These are phyloP conservation scores for Sungouiella thailandica DNA, from an alignment of 805 yeast species.

Conservation along the genomic window DNA sequence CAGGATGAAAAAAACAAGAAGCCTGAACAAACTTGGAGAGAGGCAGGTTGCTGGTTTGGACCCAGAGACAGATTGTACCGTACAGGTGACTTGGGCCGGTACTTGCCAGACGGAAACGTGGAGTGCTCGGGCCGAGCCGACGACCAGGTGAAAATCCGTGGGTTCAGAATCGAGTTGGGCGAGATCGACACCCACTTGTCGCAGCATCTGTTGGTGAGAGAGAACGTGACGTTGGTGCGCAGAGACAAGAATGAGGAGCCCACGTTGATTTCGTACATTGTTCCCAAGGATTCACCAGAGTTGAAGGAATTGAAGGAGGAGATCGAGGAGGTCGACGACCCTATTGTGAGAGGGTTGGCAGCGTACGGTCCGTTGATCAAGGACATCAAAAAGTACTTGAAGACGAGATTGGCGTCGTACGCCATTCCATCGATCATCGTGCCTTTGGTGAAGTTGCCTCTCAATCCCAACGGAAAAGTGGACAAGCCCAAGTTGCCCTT, in stretches of 20 bases:
- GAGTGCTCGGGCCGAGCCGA: slow-evolving; percentile 99
- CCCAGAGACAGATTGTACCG: slow-evolving; percentile 95
- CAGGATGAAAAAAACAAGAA: slow-evolving; percentile 44
- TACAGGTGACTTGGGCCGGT: slow-evolving; percentile 97
- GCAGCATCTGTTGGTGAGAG: slow-evolving; percentile 88
- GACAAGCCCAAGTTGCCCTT: slow-evolving; percentile 96
- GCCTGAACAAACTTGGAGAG: slow-evolving; percentile 59
- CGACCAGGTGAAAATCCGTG: slow-evolving; percentile 97
- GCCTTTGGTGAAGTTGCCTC: slow-evolving; percentile 79
- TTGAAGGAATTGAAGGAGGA: slow-evolving; percentile 47
- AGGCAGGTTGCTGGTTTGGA: slow-evolving; percentile 76
- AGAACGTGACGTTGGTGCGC: slow-evolving; percentile 86
- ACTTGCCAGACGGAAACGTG: slow-evolving; percentile 93
- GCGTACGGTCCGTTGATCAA: slow-evolving; percentile 71
- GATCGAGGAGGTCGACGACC: slow-evolving; percentile 43
- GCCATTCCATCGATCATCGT: slow-evolving; percentile 92
- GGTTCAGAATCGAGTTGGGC: slow-evolving; percentile 96
- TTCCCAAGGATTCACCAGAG: slow-evolving; percentile 57
- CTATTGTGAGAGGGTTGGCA: slow-evolving; percentile 74
- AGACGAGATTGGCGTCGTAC: slow-evolving; percentile 84
- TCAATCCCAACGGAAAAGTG: slow-evolving; percentile 97
- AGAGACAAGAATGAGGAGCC: slow-evolving; percentile 93
- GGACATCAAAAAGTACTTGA: slow-evolving; percentile 69
- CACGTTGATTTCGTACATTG: slow-evolving; percentile 83
- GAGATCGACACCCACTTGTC: slow-evolving; percentile 97